phyloP scores from a whole-genome alignment of 139 green algal genomes.

The Trebouxia sp. region DNA sequence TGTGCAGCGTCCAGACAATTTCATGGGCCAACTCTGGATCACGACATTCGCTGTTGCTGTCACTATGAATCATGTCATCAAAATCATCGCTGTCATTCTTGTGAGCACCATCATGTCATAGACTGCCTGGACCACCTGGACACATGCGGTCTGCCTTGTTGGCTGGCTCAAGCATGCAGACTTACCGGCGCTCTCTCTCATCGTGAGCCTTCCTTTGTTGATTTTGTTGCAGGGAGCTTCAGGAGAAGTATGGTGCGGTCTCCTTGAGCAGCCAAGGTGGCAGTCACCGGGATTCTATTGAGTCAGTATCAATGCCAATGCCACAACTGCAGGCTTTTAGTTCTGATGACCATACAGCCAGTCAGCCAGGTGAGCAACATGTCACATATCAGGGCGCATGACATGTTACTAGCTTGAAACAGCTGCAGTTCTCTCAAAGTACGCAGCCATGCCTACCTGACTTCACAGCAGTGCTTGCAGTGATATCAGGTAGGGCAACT shows the following conservation, averaged over 20 bases:
- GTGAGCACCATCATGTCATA: neutral
- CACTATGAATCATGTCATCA: neutral
- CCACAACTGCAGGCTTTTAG: neutral
- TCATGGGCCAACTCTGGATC: neutral
- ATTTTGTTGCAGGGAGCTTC: neutral
- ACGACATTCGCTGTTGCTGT: neutral
- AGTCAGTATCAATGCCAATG: constrained; percentile 14
- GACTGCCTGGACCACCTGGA: no score
- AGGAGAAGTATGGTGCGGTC: constrained; percentile 12
- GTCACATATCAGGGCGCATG: no score
- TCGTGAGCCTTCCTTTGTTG: neutral
- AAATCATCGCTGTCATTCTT: neutral
- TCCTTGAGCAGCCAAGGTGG: neutral
- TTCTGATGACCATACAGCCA: neutral
- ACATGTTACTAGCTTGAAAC: no score
- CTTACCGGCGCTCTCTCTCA: neutral
- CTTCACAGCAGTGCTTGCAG: no score
- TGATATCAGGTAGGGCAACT: no score
- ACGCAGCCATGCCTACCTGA: no score
- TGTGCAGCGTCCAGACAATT: neutral
- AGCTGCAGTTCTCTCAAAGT: no score
- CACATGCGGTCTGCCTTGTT: neutral
- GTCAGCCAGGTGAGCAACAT: neutral
- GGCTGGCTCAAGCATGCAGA: neutral
- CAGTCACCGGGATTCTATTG: neutral